Conservation (phyloP, 306 rosid species). For the Vicia villosa region DNA sequence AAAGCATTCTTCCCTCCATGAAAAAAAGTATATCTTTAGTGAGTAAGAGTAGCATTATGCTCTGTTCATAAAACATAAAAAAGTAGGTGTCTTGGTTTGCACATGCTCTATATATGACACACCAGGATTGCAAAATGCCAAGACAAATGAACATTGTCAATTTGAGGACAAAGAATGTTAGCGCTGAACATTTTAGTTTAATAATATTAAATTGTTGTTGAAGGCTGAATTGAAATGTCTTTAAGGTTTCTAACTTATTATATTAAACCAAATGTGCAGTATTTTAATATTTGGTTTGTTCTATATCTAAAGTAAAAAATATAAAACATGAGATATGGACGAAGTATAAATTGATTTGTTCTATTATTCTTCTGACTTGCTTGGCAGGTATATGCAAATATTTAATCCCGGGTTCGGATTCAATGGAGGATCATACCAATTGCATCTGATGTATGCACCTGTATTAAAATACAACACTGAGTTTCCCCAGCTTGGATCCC, state of each 20-base stretch:
- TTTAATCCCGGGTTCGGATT: constrained; percentile 97
- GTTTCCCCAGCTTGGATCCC: constrained; percentile 91
- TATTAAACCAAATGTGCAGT: too few species aligned
- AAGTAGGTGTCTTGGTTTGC: neutral
- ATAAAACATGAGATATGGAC: neutral
- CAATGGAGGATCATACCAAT: constrained; percentile 79
- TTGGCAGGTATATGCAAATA: constrained; percentile 86
- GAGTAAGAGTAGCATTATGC: neutral
- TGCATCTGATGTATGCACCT: too few species aligned
- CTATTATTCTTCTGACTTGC: constrained; percentile 24
- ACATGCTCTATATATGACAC: too few species aligned
- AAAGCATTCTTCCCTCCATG: neutral
- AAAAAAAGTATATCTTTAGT: neutral
- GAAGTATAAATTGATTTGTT: constrained; percentile 4
- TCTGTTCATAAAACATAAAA: neutral
- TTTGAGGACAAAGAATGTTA: too few species aligned
- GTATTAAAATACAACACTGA: constrained; percentile 92
- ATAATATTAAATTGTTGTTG: too few species aligned
- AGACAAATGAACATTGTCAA: too few species aligned
- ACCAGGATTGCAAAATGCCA: too few species aligned
- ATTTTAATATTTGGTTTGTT: too few species aligned
- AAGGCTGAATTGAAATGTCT: too few species aligned
- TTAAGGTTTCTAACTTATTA: too few species aligned
- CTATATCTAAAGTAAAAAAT: too few species aligned
- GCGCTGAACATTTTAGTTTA: too few species aligned